These are phyloP conservation scores for Epipyxis sp. DNA, from an alignment of 108 stramenopile genomes.

Conservation along the genomic window DNA sequence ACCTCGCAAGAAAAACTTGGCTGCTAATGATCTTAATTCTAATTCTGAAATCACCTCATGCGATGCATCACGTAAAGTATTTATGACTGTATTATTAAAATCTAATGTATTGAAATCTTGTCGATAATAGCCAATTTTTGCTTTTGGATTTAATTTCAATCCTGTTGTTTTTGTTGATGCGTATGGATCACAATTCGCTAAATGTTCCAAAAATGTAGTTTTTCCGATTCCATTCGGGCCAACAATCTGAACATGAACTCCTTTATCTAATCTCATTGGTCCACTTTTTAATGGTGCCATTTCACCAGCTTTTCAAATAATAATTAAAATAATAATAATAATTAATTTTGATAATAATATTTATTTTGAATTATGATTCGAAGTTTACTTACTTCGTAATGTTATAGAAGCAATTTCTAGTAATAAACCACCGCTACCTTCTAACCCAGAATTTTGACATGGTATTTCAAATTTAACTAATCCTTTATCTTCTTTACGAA, in stretches of 20 bases:
- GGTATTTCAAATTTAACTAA: conserved; percentile 12
- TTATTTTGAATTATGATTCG: too few relatives aligned
- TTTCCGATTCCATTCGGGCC: conserved; percentile 30
- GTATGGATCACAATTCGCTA: not conserved
- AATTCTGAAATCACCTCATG: not conserved
- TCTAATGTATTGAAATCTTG: conserved; percentile 36
- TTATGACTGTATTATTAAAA: conserved; percentile 26
- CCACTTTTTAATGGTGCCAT: too few relatives aligned
- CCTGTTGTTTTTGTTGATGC: not conserved
- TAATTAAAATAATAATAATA: too few relatives aligned
- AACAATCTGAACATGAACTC: not conserved
- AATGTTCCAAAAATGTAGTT: not conserved
- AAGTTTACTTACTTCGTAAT: too few relatives aligned
- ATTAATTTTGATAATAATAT: too few relatives aligned
- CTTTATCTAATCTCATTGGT: conserved; percentile 3
- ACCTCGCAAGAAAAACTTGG: not conserved
- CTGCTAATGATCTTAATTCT: not conserved
- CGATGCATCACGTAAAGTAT: not conserved
- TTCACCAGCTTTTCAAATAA: too few relatives aligned
- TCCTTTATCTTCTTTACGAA: conserved; percentile 13
- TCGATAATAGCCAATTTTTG: conserved; percentile 35
- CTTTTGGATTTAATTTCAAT: not conserved
- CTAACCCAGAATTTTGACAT: not conserved
- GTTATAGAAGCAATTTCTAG: too few relatives aligned
- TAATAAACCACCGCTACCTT: too few relatives aligned